Conservation (phyloP, 2,329 filamentous ascomycete genomes). For the Claviceps sp. region DNA sequence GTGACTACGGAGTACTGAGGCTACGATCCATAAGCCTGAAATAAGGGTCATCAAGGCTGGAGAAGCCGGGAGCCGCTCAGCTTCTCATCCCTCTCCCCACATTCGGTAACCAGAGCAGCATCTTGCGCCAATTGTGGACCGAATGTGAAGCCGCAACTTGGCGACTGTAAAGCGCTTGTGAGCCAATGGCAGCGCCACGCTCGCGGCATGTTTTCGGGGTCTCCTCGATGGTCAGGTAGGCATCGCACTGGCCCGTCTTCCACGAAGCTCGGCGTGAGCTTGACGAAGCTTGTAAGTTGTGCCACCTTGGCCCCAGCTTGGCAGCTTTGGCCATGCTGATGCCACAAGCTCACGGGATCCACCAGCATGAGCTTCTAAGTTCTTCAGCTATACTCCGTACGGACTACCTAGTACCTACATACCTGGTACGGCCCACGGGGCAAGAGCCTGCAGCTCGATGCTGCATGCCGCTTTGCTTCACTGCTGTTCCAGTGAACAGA, state of each 20-base stretch:
- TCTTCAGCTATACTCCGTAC: neutral
- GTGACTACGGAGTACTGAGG: too few relatives aligned
- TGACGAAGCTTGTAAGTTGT: neutral
- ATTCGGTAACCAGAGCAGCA: too few relatives aligned
- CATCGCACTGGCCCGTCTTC: neutral
- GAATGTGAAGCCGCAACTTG: too few relatives aligned
- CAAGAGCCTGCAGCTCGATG: neutral
- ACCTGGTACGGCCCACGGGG: neutral
- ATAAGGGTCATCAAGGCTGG: too few relatives aligned
- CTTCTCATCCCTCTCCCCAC: neutral
- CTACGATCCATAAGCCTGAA: too few relatives aligned
- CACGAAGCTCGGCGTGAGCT: neutral
- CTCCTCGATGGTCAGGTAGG: neutral
- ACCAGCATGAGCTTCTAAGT: neutral
- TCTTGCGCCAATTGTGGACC: too few relatives aligned
- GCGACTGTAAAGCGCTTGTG: neutral
- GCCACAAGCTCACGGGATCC: neutral
- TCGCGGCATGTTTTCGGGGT: neutral
- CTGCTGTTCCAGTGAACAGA: too few relatives aligned
- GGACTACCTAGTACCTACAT: too few relatives aligned
- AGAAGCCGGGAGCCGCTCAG: too few relatives aligned
- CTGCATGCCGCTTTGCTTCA: too few relatives aligned
- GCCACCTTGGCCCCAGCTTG: neutral
- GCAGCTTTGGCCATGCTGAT: neutral
- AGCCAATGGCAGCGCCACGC: neutral